Conservation (phyloP, 768 basidiomycete genomes). For the Podaxis mareebaensis region DNA sequence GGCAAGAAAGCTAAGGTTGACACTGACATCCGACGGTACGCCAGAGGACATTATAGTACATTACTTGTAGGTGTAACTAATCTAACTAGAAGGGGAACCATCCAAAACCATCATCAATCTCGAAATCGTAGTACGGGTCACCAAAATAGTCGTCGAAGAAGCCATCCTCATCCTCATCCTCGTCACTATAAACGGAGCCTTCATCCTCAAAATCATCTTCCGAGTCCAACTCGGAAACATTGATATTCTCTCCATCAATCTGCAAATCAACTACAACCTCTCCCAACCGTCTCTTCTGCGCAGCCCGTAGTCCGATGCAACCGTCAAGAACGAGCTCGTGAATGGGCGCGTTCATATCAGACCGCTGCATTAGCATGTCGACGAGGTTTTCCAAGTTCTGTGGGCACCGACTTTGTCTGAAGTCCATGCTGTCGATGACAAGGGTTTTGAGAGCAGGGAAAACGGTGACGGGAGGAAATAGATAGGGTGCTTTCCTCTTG, state of each 20-base stretch:
- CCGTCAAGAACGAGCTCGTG: not conserved
- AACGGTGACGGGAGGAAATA: slow-evolving; percentile 3
- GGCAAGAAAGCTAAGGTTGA: too few species aligned
- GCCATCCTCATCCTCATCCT: slow-evolving; percentile 2
- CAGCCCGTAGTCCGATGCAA: not conserved
- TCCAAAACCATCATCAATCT: slow-evolving; percentile 7
- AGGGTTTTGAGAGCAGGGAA: slow-evolving; percentile 12
- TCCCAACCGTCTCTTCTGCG: slow-evolving; percentile 2
- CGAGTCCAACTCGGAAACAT: not conserved
- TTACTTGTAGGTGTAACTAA: not conserved
- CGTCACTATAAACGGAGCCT: not conserved
- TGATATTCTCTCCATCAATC: slow-evolving; percentile 3
- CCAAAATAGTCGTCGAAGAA: not conserved
- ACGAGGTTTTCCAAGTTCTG: not conserved
- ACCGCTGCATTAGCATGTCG: slow-evolving; percentile 8
- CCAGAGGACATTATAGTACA: not conserved
- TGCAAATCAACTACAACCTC: slow-evolving; percentile 8
- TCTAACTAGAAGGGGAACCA: not conserved
- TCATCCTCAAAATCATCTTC: not conserved
- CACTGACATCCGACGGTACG: not conserved
- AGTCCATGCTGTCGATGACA: not conserved
- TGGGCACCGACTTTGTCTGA: not conserved
- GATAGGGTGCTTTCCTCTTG: not conserved
- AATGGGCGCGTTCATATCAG: slow-evolving; percentile 8
- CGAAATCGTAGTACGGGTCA: slow-evolving; percentile 1